Percentiles rank a stretch among this genome's conserved stretches.
Evolutionary conservation across 2,329 filamentous ascomycete genomes (phyloP).

Genomic region (Cladophialophora bantiana): DNA sequence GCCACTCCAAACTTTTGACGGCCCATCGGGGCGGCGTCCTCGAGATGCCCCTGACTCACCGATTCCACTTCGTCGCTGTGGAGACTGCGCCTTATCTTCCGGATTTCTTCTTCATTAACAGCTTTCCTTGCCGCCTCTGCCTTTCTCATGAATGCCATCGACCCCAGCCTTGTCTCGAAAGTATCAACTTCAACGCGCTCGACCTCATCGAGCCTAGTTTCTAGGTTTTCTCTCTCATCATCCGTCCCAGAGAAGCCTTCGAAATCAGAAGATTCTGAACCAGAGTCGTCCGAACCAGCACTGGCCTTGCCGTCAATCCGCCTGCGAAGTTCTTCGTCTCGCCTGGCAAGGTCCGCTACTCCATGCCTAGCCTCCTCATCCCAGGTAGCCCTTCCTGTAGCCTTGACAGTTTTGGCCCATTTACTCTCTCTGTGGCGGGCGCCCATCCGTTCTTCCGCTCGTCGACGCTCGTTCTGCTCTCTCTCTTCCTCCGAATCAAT

Average conservation of each 20-base stretch:
- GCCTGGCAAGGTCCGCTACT: conserved; percentile 79
- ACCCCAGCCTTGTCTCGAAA: conserved; percentile 72
- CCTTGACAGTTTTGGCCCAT: conserved; percentile 86
- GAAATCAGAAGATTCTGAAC: conserved; percentile 66
- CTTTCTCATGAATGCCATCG: conserved; percentile 94
- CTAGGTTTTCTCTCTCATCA: conserved; percentile 56
- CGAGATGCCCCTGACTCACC: conserved; percentile 60
- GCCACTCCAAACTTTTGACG: conserved; percentile 57
- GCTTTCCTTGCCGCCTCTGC: conserved; percentile 80
- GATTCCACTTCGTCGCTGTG: conserved; percentile 67
- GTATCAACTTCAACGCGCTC: conserved; percentile 48
- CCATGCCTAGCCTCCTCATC: conserved; percentile 83
- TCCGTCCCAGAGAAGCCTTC: conserved; percentile 68
- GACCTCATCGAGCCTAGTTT: conserved; percentile 50
- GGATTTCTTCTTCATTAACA: conserved; percentile 78
- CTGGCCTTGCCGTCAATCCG: conserved; percentile 77
- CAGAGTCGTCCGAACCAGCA: conserved; percentile 69
- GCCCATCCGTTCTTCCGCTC: conserved; percentile 85
- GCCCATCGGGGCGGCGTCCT: conserved; percentile 67
- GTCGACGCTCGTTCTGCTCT: conserved; percentile 72
- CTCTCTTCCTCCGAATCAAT: conserved; percentile 69
- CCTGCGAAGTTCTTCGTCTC: conserved; percentile 80
- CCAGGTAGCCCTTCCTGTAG: conserved; percentile 81
- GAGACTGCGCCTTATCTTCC: conserved; percentile 74
- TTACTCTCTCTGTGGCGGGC: conserved; percentile 86